Conservation (phyloP, 768 basidiomycete species). For the Russula compacta region DNA sequence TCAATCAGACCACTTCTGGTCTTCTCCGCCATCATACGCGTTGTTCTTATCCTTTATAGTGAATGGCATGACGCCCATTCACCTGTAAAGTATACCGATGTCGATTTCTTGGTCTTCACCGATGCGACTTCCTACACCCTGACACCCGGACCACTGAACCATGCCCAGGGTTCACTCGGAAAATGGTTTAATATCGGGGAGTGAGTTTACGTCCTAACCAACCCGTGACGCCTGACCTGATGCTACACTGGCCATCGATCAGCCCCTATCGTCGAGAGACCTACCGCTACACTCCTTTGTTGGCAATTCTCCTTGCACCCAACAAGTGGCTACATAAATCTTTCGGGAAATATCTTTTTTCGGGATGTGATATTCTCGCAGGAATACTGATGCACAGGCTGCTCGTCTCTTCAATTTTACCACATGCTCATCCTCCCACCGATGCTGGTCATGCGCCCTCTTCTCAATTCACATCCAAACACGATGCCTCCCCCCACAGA, state of each 20-base stretch:
- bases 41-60: constrained; percentile 72
- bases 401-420: constrained; percentile 43
- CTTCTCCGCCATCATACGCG: constrained; percentile 48
- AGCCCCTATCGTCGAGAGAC: constrained; percentile 90
- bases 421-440: constrained; percentile 18
- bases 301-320: constrained; percentile 75
- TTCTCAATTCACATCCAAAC: not conserved
- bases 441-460: not conserved
- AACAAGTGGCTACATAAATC: constrained; percentile 74
- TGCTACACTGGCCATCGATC: constrained; percentile 6
- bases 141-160: constrained; percentile 37
- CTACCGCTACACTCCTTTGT: constrained; percentile 92
- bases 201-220: constrained; percentile 38
- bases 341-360: constrained; percentile 88
- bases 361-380: constrained; percentile 72
- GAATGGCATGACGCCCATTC: constrained; percentile 84
- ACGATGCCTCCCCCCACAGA: not conserved
- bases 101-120: constrained; percentile 93
- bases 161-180: constrained; percentile 53
- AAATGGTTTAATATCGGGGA: constrained; percentile 49
- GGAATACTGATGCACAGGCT: constrained; percentile 62
- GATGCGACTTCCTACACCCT: constrained; percentile 76
- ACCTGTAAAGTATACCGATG: constrained; percentile 91
- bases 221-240: not conserved
- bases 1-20: constrained; percentile 47